These are phyloP conservation scores for Boechera retrofracta DNA, from an alignment of 345 rosid genomes.

Conservation along the genomic window DNA sequence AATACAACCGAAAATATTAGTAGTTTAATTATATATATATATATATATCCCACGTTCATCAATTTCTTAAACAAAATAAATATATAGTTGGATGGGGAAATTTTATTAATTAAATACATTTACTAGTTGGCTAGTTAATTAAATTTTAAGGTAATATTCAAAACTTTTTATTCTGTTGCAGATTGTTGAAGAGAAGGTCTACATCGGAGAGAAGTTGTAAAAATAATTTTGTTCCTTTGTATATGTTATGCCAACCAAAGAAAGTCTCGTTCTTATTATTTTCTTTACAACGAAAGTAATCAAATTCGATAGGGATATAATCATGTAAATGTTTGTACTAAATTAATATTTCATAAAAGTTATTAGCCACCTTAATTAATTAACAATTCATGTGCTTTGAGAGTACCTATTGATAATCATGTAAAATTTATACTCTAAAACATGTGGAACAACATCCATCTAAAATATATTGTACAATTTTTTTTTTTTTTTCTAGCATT, in stretches of 20 bases:
- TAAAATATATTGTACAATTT: no score
- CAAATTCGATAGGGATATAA: background rate
- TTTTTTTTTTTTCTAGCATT: no score
- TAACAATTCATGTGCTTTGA: no score
- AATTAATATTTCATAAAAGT: no score
- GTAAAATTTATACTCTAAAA: no score
- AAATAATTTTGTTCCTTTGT: background rate
- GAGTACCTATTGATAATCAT: no score
- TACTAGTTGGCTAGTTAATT: background rate
- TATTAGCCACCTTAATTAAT: no score
- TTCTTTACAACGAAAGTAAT: background rate
- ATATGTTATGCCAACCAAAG: slow-evolving; percentile 4
- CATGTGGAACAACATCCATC: no score
- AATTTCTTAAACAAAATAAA: background rate
- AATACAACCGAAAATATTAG: background rate
- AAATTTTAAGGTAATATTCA: background rate
- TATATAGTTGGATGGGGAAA: background rate
- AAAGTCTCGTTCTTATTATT: background rate
- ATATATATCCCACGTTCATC: background rate
- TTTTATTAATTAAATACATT: background rate
- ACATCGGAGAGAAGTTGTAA: background rate
- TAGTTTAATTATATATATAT: background rate
- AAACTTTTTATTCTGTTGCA: background rate
- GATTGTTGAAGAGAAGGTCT: slow-evolving; percentile 39
- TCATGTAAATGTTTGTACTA: background rate